Base-by-base conservation (phyloP, 257 asterid species). In the Asclepias syriaca region DNA sequence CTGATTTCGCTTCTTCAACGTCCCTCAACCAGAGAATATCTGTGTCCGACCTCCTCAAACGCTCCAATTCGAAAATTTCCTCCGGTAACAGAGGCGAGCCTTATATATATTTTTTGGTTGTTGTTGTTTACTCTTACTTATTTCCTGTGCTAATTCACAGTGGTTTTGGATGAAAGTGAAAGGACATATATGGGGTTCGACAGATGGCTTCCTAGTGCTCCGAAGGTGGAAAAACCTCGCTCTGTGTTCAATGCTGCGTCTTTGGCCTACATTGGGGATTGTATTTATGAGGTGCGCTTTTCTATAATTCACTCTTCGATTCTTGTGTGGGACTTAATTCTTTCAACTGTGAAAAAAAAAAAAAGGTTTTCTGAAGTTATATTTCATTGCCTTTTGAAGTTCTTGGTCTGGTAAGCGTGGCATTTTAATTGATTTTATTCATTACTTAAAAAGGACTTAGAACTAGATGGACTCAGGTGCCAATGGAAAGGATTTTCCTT, bases 261-360 rank as follows among this genome's bases (percentile, higher is more conserved):
- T 15, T 84, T 91, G 67, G 98, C 98, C 78, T 94, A 91, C 67
- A 77, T 94, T 66, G 98, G 96, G 61, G 97, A 94, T 82, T 81
- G 98, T 85, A 89, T 94, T 72, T 91, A 86, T 13, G 98, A 91
- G 97, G 97, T 90, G 12, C 27, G n/a, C 19, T 21, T 32, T 68
- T 45, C 27, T 59, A 27, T 54, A 16, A n/a, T 16, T 37, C 60
- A 27, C 11, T 50, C 7, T 40, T 15, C 46, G n/a, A 69, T 54
- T n/a, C 19, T 21, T 22, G 21, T n/a, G 12, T 53, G 22, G 45
- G 24, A 8, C 15, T 53, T 29, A 10, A 1, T 24, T 49, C 54
- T 61, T 71, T 18, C n/a, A 51, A 19, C 21, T 2, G 11, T 6
- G 16, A 27, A n/a, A 21, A 5, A 46, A 2, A 34, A 2, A 4